Conservation (phyloP, 2,329 filamentous ascomycete species). For the Fusarium paranaense region DNA sequence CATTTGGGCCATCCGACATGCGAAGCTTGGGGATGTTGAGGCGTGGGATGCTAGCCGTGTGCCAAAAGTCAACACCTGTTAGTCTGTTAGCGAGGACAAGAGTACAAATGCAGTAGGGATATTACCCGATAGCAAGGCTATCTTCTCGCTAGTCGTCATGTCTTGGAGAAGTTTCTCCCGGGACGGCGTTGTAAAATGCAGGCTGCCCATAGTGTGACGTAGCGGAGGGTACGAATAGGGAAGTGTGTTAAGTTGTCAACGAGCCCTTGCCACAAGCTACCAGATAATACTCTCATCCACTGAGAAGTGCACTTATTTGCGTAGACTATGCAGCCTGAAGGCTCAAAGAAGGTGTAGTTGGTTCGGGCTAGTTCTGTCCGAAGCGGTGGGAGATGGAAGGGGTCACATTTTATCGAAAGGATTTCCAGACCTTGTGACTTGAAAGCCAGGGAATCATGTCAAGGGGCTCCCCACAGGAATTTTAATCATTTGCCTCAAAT, state of each 20-base stretch:
- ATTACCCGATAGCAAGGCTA: constrained; percentile 62
- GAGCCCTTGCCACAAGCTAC: not conserved
- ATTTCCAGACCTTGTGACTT: not conserved
- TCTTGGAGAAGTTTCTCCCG: constrained; percentile 63
- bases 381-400: not conserved
- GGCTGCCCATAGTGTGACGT: not conserved
- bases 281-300: not conserved
- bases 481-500: not conserved
- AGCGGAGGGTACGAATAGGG: not conserved
- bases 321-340: not conserved
- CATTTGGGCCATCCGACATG: constrained; percentile 76
- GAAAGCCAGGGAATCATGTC: not conserved
- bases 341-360: not conserved
- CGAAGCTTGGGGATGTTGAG: constrained; percentile 73
- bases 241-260: not conserved
- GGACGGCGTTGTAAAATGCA: not conserved
- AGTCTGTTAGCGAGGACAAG: not conserved
- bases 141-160: constrained; percentile 64
- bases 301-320: not conserved
- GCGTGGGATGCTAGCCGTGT: constrained; percentile 70
- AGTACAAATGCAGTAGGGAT: not conserved
- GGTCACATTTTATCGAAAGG: not conserved
- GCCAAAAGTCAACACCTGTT: constrained; percentile 75
- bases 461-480: not conserved
- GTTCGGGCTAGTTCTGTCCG: not conserved